Evolutionary conservation across 2,329 filamentous ascomycete genomes (phyloP).

Genomic region (Magnaporthiopsis incrustans): DNA sequence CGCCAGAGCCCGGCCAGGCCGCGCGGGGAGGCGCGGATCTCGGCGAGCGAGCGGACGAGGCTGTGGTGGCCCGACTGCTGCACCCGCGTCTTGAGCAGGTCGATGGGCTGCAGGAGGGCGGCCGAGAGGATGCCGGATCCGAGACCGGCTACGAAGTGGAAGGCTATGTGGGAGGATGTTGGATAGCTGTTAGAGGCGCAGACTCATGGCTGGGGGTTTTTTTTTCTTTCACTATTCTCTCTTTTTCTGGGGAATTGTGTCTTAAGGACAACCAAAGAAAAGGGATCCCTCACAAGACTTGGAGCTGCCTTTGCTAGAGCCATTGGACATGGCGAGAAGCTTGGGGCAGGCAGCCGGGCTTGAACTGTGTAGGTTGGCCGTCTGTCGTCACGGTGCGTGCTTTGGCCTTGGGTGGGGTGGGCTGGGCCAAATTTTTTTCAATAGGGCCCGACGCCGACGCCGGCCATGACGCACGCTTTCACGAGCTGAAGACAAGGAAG

Average conservation of each 20-base stretch:
- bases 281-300: conserved; percentile 23
- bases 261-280: neutral
- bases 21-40: conserved; percentile 45
- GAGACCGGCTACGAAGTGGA: conserved; percentile 85
- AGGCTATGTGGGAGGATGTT: conserved; percentile 38
- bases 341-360: neutral
- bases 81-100: conserved; percentile 92
- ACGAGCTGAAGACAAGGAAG: too few species aligned
- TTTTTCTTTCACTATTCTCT: too few species aligned
- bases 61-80: conserved; percentile 75
- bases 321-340: conserved; percentile 24
- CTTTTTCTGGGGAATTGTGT: too few species aligned
- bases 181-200: neutral
- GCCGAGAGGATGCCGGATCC: conserved; percentile 82
- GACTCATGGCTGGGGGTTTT: neutral
- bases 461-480: too few species aligned
- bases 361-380: too few species aligned
- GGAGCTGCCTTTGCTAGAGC: conserved; percentile 21
- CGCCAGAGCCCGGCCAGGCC: conserved; percentile 65
- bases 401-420: too few species aligned
- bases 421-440: neutral
- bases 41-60: conserved; percentile 58
- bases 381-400: too few species aligned
- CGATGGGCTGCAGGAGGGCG: conserved; percentile 85
- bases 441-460: too few species aligned